Evolutionary conservation across 768 basidiomycete genomes (phyloP), one percentile per base, ranked within the genome.

Genomic region (Hortiboletus campestris): DNA sequence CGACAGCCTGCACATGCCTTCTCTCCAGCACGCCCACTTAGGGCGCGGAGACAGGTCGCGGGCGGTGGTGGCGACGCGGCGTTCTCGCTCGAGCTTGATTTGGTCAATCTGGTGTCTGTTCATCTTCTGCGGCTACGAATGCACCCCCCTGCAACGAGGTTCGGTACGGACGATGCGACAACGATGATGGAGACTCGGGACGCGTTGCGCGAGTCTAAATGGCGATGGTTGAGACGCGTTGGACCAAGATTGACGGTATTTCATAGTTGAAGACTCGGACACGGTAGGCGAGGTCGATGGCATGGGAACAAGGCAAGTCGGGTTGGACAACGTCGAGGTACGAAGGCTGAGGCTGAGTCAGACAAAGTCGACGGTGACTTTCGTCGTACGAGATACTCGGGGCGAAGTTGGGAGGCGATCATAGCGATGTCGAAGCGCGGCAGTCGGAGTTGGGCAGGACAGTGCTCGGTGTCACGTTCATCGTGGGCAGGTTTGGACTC

Each of bases 11-110:
- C 43, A 50, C 19, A 48, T 38, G 6, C 57, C 42, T 51, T 36
- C 13, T 63, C 62, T 60, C 62, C 39, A 60, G 61, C 22, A 46
- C 46, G 57, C 62, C 62, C 51, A 59, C 52, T 38, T 36, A 51
- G 57, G 62, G 62, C 52, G 52, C 62, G 39, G 61, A 60, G 57
- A 38, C 32, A 39, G 49, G 49, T 60, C 12, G 31, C 17, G 4
- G 48, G 62, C 42, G 29, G 49, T 49, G 57, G 52, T 48, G 57
- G 52, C 31, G 20, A 39, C 2, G 5, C 1, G 22, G 3, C 32
- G 25, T 52, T 53, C 29, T 31, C 20, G 2, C 36, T 25, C 14
- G 7, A 47, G 43, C 44, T 32, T 49, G 14, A 11, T 58, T 58
- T 16, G 34, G 42, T 3, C 6, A 31, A 25, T 49, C 38, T 36